These are phyloP conservation scores for Boletus barrowsii DNA, from an alignment of 768 basidiomycete species.

Conservation along the genomic window DNA sequence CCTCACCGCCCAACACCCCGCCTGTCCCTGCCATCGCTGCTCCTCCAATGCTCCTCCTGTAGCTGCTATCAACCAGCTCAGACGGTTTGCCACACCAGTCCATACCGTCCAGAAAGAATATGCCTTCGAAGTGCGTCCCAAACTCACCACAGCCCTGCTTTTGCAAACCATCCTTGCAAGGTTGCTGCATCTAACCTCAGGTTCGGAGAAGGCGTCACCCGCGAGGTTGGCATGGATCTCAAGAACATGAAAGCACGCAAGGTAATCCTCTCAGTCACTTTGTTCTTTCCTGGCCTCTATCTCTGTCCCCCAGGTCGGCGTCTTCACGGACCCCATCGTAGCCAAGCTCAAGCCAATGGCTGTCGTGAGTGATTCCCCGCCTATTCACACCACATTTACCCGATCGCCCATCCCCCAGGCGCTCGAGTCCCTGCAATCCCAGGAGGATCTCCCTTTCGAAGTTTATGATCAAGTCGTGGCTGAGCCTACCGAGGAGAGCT, in stretches of 20 bases:
- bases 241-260: slow-evolving; percentile 91
- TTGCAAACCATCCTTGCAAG: slow-evolving; percentile 33
- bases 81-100: slow-evolving; percentile 77
- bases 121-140: slow-evolving; percentile 71
- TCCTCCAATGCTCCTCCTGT: slow-evolving; percentile 41
- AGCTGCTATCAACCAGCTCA: slow-evolving; percentile 51
- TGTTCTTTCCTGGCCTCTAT: slow-evolving; percentile 4
- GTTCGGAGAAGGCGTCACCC: slow-evolving; percentile 88
- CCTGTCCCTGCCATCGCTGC: slow-evolving; percentile 79
- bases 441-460: slow-evolving; percentile 74
- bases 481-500: slow-evolving; percentile 91
- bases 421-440: slow-evolving; percentile 73
- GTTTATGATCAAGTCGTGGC: slow-evolving; percentile 79
- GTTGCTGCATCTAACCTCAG: slow-evolving; percentile 85
- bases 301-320: slow-evolving; percentile 65
- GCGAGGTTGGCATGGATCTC: slow-evolving; percentile 90
- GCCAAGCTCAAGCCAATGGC: slow-evolving; percentile 80
- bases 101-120: slow-evolving; percentile 77
- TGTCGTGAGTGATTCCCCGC: slow-evolving; percentile 48
- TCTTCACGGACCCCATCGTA: slow-evolving; percentile 90
- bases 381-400: neutral
- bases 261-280: slow-evolving; percentile 37
- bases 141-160: neutral
- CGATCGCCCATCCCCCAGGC: slow-evolving; percentile 43
- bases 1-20: slow-evolving; percentile 61